A percentile compares a stretch with the other conserved stretches of the same genome.
Conservation (phyloP, 75 land plant species). For the Azolla pinnata region DNA sequence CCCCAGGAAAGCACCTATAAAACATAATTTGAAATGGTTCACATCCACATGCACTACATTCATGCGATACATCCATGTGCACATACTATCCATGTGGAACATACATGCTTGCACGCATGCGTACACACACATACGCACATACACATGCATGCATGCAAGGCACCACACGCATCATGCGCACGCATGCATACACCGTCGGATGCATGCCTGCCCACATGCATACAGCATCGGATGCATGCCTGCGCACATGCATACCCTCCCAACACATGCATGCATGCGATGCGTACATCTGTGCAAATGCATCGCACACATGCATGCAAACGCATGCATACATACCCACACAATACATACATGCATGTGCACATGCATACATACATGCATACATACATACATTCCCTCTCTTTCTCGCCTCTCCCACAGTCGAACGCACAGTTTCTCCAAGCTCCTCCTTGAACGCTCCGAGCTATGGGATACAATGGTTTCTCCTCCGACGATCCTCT, state of each 20-base stretch:
- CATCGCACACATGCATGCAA: not conserved
- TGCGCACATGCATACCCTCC: not conserved
- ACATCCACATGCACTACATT: too few relatives aligned
- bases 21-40: too few relatives aligned
- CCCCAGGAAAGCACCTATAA: too few relatives aligned
- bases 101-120: not conserved
- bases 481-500: not conserved
- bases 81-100: not conserved
- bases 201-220: not conserved
- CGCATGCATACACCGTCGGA: not conserved
- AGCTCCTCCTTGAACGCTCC: not conserved
- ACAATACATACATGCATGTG: not conserved
- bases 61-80: not conserved
- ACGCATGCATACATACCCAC: not conserved
- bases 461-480: not conserved
- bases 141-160: not conserved
- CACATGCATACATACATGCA: not conserved
- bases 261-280: not conserved
- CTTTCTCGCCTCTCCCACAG: too few relatives aligned
- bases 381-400: not conserved
- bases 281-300: too few relatives aligned
- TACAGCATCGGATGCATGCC: not conserved
- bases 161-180: not conserved
- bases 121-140: slow-evolving; percentile 1
- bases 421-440: not conserved